phyloP scores from a whole-genome alignment of 805 yeast genomes.

The Lipomyces yamadae region DNA sequence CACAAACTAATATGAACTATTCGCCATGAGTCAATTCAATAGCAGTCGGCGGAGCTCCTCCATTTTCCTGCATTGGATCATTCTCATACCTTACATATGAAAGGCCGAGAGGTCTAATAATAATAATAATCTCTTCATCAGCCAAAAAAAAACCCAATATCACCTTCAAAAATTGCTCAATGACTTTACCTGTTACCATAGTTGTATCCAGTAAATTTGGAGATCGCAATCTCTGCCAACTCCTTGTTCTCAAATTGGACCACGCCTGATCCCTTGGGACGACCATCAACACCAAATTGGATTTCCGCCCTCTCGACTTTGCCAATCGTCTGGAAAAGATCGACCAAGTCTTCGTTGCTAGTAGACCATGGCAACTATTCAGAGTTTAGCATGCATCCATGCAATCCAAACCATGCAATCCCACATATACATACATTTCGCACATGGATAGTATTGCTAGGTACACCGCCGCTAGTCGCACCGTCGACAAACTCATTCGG shows the following conservation, averaged over 20 bases:
- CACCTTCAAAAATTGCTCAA: too few relatives aligned
- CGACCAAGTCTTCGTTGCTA: conserved; percentile 80
- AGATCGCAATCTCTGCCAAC: conserved; percentile 74
- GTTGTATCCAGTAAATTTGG: conserved; percentile 73
- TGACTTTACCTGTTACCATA: conserved; percentile 66
- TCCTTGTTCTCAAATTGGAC: conserved; percentile 71
- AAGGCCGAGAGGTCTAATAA: conserved; percentile 61
- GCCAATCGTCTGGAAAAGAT: conserved; percentile 85
- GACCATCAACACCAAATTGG: conserved; percentile 62
- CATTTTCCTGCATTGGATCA: conserved; percentile 1
- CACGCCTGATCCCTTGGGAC: conserved; percentile 84
- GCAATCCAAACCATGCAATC: not conserved
- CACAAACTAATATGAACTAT: not conserved
- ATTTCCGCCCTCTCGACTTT: conserved; percentile 76
- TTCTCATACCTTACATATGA: conserved; percentile 62
- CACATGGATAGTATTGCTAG: conserved; percentile 66
- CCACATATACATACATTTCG: conserved; percentile 51
- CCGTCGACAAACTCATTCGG: conserved; percentile 63
- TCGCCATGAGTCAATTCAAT: conserved; percentile 26
- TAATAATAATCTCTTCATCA: not conserved
- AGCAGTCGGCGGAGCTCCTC: not conserved
- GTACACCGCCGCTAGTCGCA: conserved; percentile 65
- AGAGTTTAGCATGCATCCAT: not conserved
- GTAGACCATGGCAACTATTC: conserved; percentile 79
- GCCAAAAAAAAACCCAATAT: not conserved